A percentile compares a stretch with the other conserved stretches of the same genome.
These are phyloP conservation scores for Staphylotrichum tortipilum DNA, from an alignment of 495 filamentous ascomycete genomes.

Conservation along the genomic window DNA sequence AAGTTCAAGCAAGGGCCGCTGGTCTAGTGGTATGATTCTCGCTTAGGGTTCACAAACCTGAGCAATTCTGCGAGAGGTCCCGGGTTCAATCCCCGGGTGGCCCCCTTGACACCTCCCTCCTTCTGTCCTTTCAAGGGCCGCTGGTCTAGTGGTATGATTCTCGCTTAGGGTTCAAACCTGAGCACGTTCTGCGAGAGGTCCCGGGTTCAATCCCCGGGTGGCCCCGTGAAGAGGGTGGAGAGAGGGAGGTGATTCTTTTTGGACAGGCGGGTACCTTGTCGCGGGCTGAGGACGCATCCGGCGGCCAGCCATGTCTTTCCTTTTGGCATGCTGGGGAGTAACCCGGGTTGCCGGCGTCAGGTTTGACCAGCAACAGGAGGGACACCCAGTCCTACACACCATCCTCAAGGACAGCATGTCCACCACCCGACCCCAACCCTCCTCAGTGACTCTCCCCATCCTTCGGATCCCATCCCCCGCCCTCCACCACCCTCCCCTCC, in stretches of 20 bases:
- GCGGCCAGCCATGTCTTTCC: too few relatives aligned
- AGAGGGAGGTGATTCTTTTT: not conserved
- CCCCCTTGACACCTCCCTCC: not conserved
- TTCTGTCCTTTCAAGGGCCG: conserved; percentile 3
- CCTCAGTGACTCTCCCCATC: too few relatives aligned
- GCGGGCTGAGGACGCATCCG: too few relatives aligned
- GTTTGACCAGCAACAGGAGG: too few relatives aligned
- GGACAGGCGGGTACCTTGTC: too few relatives aligned
- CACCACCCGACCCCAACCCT: too few relatives aligned
- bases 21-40: conserved; percentile 16
- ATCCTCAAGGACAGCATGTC: too few relatives aligned
- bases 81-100: conserved; percentile 14
- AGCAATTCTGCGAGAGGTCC: conserved; percentile 12
- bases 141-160: conserved; percentile 17
- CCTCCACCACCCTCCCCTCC: not conserved
- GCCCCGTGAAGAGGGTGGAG: not conserved
- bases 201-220: conserved; percentile 14
- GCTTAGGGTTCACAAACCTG: conserved; percentile 9
- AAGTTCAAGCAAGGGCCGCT: conserved; percentile 12
- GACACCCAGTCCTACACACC: too few relatives aligned
- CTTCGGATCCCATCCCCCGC: not conserved
- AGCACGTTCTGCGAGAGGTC: conserved; percentile 12
- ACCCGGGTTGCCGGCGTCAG: too few relatives aligned
- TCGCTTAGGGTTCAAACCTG: conserved; percentile 10
- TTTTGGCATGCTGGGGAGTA: too few relatives aligned